phyloP scores from a whole-genome alignment of 495 filamentous ascomycete genomes.

The Xylaria acuta region DNA sequence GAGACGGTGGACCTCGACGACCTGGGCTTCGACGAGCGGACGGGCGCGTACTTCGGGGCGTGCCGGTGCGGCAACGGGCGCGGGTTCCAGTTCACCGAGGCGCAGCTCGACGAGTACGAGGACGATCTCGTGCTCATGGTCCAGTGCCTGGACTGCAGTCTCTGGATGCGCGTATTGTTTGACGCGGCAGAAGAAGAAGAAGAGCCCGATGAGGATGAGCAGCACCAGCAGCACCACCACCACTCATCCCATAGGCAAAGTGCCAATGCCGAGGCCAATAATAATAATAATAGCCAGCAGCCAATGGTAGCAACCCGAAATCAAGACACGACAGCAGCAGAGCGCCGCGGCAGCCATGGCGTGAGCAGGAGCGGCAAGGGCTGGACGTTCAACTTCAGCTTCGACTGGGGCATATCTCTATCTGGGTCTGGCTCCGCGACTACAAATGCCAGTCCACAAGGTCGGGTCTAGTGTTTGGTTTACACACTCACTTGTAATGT shows the following conservation, averaged over 20 bases:
- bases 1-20: constrained; percentile 88
- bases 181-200: constrained; percentile 66
- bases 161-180: constrained; percentile 80
- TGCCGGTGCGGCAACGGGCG: constrained; percentile 83
- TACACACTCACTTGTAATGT: neutral
- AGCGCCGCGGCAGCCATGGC: constrained; percentile 30
- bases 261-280: neutral
- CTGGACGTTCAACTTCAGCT: constrained; percentile 37
- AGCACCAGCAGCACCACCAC: neutral
- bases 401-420: constrained; percentile 39
- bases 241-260: neutral
- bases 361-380: constrained; percentile 27
- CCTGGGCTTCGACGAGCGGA: constrained; percentile 61
- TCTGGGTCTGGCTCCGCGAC: constrained; percentile 27
- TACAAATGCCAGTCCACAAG: neutral
- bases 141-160: constrained; percentile 80
- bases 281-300: neutral
- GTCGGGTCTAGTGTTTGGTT: neutral
- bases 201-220: constrained; percentile 44
- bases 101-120: constrained; percentile 70
- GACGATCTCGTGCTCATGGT: constrained; percentile 74
- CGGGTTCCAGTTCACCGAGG: constrained; percentile 73
- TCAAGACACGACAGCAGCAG: constrained; percentile 15
- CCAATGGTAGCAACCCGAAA: neutral
- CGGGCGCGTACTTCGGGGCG: constrained; percentile 64